A percentile compares a stretch with the other conserved stretches of the same genome.
These are phyloP conservation scores for Emmonsiellopsis sp. DNA, from an alignment of 2,329 filamentous ascomycete genomes.

Conservation along the genomic window DNA sequence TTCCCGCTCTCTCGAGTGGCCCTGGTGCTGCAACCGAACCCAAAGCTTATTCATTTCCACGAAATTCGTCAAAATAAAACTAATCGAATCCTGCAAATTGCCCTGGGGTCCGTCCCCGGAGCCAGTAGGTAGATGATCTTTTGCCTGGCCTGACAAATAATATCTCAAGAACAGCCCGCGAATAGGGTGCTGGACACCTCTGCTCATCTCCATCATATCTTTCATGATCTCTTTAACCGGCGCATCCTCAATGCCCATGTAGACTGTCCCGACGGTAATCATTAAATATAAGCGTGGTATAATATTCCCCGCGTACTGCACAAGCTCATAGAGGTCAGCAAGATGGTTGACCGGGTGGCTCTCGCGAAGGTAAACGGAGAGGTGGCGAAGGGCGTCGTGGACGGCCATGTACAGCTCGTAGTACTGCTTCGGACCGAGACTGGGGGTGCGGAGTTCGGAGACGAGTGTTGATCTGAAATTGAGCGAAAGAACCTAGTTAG, in stretches of 20 bases:
- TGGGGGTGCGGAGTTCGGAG: constrained; percentile 95
- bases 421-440: constrained; percentile 97
- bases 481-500: constrained; percentile 5
- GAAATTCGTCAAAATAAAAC: constrained; percentile 95
- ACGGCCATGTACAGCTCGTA: constrained; percentile 99
- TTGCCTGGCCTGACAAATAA: constrained; percentile 88
- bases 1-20: constrained; percentile 88
- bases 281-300: constrained; percentile 93
- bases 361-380: constrained; percentile 92
- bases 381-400: constrained; percentile 92
- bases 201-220: constrained; percentile 99
- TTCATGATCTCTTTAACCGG: constrained; percentile 99
- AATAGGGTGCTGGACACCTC: constrained; percentile 93
- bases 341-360: constrained; percentile 97
- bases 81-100: constrained; percentile 94
- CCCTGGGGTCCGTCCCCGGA: constrained; percentile 86
- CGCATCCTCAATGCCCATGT: constrained; percentile 97
- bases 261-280: constrained; percentile 98
- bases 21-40: constrained; percentile 95
- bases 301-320: constrained; percentile 97
- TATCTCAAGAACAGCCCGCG: constrained; percentile 92
- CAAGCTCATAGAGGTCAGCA: constrained; percentile 92
- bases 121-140: constrained; percentile 75
- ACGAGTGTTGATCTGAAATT: constrained; percentile 78
- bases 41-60: constrained; percentile 99